Base-by-base conservation (phyloP, 805 yeast genomes). In the Barnettozyma siamensis region DNA sequence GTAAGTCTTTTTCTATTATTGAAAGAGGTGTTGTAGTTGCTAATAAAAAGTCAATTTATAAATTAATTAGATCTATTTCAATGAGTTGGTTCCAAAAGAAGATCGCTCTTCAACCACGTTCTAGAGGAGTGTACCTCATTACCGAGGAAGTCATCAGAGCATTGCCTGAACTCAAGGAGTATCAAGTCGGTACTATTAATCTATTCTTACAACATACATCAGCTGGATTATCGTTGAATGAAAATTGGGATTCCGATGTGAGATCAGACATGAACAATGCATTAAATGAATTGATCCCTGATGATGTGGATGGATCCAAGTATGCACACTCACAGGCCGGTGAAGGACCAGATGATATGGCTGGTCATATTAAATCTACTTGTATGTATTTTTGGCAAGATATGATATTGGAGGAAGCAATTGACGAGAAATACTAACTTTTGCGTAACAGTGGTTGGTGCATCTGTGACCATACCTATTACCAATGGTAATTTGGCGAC, bases 271-370 rank as follows among this genome's bases (percentile, higher is more conserved):
- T 86, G 85, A 69, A 72, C 9, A 69, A 72, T 19, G 75, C 83
- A 1, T 60, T 86, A 49, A 82, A 78, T 51, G 64, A 75, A 38
- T 65, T 84, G 43, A 85, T 76, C 3, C 94, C 94, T 0, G 91
- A 84, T 53, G 72, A 72, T 44, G 50, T 49, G 11, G 46, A 52
- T 31, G 58, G 57, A 2, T 45, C 49, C 13, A 45, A 50, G 28
- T 57, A 55, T 38, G 37, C 38, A 27, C 60, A 57, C 34, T 47
- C 53, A 2, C 42, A 43, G 6, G 75, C 72, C 12, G 91, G 82
- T 41, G 94, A 85, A 60, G 94, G 87, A 1, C 72, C 84, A 3
- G 94, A 86, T 57, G 94, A 85, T 57, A 81, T 84, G 88, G 86
- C 91, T 2, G 84, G 89, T 1, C 94, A 85, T 59, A 78, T 80